These are phyloP conservation scores for Chlamydomonas incerta DNA, from an alignment of 139 green algal species.

Conservation along the genomic window DNA sequence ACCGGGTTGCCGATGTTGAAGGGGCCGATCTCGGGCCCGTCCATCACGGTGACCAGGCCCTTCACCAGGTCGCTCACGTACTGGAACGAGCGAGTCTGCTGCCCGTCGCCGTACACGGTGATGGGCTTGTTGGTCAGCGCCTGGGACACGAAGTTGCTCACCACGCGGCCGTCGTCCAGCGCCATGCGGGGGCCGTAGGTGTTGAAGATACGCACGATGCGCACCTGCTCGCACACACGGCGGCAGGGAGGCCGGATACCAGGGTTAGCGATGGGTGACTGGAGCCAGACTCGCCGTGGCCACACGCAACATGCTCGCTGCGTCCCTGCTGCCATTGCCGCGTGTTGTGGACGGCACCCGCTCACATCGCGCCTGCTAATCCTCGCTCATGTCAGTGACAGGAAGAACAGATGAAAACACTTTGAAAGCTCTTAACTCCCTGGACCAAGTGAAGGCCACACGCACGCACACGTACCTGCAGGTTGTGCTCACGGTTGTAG, in stretches of 20 bases:
- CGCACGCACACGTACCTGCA: too few species aligned
- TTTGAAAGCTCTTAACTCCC: too few species aligned
- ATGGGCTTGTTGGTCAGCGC: slow-evolving; percentile 87
- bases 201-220: slow-evolving; percentile 99
- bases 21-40: slow-evolving; percentile 92
- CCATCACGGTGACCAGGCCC: slow-evolving; percentile 89
- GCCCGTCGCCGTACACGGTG: slow-evolving; percentile 96
- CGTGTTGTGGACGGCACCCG: too few species aligned
- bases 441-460: too few species aligned
- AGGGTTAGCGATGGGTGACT: too few species aligned
- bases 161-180: slow-evolving; percentile 98
- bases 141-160: slow-evolving; percentile 98
- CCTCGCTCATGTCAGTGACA: too few species aligned
- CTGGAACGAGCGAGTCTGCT: slow-evolving; percentile 98
- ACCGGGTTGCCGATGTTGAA: slow-evolving; percentile 99
- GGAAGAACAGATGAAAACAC: too few species aligned
- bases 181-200: slow-evolving; percentile 98
- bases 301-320: too few species aligned
- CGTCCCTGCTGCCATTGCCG: too few species aligned
- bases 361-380: too few species aligned
- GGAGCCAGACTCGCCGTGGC: too few species aligned
- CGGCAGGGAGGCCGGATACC: too few species aligned
- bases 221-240: slow-evolving; percentile 65
- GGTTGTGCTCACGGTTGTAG: slow-evolving; percentile 93
- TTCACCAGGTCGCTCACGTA: slow-evolving; percentile 95